Evolutionary conservation across 2,329 filamentous ascomycete genomes (phyloP), one percentile per base, ranked within the genome.

Genomic region (Podosphaera fusca): DNA sequence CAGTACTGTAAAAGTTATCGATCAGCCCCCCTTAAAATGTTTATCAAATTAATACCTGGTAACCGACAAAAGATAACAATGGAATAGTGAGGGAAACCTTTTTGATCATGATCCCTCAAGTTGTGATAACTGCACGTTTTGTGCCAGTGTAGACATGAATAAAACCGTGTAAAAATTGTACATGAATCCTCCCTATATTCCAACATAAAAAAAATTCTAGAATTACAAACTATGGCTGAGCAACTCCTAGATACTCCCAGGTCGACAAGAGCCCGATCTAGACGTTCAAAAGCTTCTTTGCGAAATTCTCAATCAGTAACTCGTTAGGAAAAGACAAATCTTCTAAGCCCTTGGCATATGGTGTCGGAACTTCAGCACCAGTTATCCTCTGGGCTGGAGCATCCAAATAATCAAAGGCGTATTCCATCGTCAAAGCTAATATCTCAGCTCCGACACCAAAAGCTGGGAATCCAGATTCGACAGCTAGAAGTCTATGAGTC

Each of bases 361-460:
- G 92, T 6, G 92, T 98, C 55, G 92, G 92, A 10, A 98, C 92
- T 71, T 98, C 92, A 62, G 92, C 90, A 70, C 92, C 92, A 59
- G 92, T 96, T 67, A 98, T 82, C 71, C 92, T 84, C 71, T 90
- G 85, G 60, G 88, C 92, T 53, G 92, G 92, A 58, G 88, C 87
- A 67, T 95, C 83, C 63, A 98, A 84, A 75, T 94, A 96, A 75
- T 98, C 92, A 69, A 96, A 98, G 61, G 81, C 89, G 72, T 96
- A 98, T 74, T 98, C 92, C 84, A 94, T 94, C 61, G 87, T 83
- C 60, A 95, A 76, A 59, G 92, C 92, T 61, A 98, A 80, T 66
- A 98, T 88, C 75, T 98, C 92, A 58, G 90, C 80, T 59, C 83
- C 80, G 64, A 98, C 87, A 70, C 92, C 92, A 69, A 89, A 98